phyloP scores from a whole-genome alignment of 129 eudicot species.

The Artemisia argyi region DNA sequence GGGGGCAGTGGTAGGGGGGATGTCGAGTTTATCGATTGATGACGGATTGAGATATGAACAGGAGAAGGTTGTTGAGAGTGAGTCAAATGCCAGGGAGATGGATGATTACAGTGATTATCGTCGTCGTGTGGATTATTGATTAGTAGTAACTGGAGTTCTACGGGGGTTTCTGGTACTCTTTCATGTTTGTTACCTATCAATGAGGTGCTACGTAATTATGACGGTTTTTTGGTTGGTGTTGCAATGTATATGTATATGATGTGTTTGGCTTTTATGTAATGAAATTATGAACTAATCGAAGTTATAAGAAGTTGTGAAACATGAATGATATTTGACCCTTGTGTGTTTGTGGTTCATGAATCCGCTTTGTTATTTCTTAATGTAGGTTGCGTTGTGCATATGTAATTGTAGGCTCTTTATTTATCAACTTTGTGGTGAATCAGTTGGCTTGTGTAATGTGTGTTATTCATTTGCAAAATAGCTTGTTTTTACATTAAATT shows the following conservation, averaged over 20 bases:
- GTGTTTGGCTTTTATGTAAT: not conserved
- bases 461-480: no score
- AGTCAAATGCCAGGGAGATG: not conserved
- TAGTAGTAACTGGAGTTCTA: not conserved
- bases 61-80: not conserved
- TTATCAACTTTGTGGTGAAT: not conserved
- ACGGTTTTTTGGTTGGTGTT: not conserved
- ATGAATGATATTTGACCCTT: not conserved
- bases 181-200: not conserved
- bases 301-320: constrained; percentile 1
- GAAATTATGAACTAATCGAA: not conserved
- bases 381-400: not conserved
- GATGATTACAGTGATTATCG: not conserved
- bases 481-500: no score
- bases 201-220: not conserved
- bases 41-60: not conserved
- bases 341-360: not conserved
- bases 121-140: constrained; percentile 1
- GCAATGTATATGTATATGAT: not conserved
- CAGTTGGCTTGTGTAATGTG: no score
- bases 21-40: not conserved
- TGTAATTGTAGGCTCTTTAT: not conserved
- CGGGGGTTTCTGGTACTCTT: not conserved
- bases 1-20: not conserved
- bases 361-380: not conserved